Base-by-base conservation (phyloP, 345 rosid species). In the Pistacia integerrima region DNA sequence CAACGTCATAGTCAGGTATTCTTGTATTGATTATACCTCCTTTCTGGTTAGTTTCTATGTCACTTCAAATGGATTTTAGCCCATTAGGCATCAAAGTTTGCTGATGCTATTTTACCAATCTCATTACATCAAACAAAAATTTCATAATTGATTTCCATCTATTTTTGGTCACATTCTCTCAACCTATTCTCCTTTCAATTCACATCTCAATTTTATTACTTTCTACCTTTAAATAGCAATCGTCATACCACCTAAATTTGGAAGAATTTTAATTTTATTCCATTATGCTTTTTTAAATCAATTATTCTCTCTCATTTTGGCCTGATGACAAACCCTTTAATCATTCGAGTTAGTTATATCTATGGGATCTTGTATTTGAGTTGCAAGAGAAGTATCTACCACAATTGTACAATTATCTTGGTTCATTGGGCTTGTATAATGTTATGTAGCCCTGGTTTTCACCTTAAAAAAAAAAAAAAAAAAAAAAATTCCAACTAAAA, bases 21-120 rank as follows among this genome's bases (percentile, higher is more conserved):
- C 22, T 69, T 69, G 48, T 18, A 30, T 25, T 35, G 62, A 33
- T 69, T 69, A 69, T 33, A 35, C 73, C 73, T 55, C 22, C 48
- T 67, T 69, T 55, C 4, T 38, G 74, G 60, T 55, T 55, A 35
- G 46, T 54, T 69, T 54, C 60, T 33, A 0, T 70, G 73, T 70
- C 72, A 69, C 33, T 67, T 30, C 3, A 4, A 54, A 20, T 46
- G 54, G 70, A 10, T 67, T 67, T 46, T 4, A 36, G 20, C 49
- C 25, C 25, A 25, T 25, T 25, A 25, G 25, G 25, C 44, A 52
- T 11, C 4, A 54, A 54, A 54, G 16, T 4, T 54, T 64, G 48
- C 73, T 54, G 25, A 18, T 35, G 30, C n/a, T 5, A 55, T 55
- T 18, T 55, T 51, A 18, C 66, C 22, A 59, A 20, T 59, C 55